These are phyloP conservation scores for Fusarium sp. DNA, from an alignment of 2,329 filamentous ascomycete genomes.

Conservation along the genomic window DNA sequence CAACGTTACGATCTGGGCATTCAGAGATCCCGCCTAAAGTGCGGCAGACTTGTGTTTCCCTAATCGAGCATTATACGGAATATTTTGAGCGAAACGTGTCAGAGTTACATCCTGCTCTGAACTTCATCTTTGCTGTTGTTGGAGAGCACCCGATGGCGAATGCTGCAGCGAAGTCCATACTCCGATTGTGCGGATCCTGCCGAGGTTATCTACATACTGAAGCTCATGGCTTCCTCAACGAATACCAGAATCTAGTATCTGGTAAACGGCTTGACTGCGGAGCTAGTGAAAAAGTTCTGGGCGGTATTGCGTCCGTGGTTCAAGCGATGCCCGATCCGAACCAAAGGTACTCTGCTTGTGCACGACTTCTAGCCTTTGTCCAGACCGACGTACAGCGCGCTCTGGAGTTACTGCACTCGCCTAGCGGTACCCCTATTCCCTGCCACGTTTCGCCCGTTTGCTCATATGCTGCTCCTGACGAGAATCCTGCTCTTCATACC, in stretches of 20 bases:
- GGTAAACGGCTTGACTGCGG: constrained; percentile 69
- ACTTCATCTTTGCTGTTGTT: constrained; percentile 79
- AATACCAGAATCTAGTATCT: constrained; percentile 76
- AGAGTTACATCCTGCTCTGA: constrained; percentile 77
- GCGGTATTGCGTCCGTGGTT: constrained; percentile 80
- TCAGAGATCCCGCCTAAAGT: constrained; percentile 71
- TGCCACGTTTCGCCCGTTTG: constrained; percentile 48
- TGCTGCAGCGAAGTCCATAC: constrained; percentile 81
- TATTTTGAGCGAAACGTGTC: constrained; percentile 80
- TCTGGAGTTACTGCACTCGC: constrained; percentile 37
- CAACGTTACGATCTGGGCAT: constrained; percentile 64
- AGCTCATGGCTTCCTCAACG: constrained; percentile 75
- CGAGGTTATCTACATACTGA: constrained; percentile 76
- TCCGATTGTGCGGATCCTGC: constrained; percentile 81
- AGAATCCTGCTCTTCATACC: constrained; percentile 63
- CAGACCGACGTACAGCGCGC: constrained; percentile 65
- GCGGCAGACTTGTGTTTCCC: constrained; percentile 75
- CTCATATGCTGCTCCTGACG: constrained; percentile 52
- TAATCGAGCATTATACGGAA: constrained; percentile 79
- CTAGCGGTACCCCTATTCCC: constrained; percentile 22
- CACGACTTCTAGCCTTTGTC: constrained; percentile 61
- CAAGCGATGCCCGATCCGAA: constrained; percentile 75
- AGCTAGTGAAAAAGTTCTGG: constrained; percentile 79
- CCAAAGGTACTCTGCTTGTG: constrained; percentile 65
- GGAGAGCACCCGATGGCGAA: constrained; percentile 71